A percentile compares a stretch with the other conserved stretches of the same genome.
These are phyloP conservation scores for Starmerella gropengiesseri DNA, from an alignment of 805 yeast genomes.

Conservation along the genomic window DNA sequence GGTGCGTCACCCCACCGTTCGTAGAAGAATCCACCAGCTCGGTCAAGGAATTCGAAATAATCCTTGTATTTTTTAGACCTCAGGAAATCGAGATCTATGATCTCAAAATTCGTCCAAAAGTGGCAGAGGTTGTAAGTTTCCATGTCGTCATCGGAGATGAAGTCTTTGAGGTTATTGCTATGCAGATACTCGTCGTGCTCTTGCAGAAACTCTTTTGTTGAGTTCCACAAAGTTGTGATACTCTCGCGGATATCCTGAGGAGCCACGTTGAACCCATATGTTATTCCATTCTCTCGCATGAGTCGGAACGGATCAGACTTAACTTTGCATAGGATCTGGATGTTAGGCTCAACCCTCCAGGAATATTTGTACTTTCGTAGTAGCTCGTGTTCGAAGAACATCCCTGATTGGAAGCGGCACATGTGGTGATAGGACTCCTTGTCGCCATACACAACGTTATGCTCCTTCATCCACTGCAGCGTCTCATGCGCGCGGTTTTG, in stretches of 20 bases:
- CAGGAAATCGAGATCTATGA: constrained; percentile 66
- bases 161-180: constrained; percentile 50
- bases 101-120: constrained; percentile 82
- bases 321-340: constrained; percentile 49
- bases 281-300: constrained; percentile 44
- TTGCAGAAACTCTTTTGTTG: constrained; percentile 38
- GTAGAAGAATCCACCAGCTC: constrained; percentile 83
- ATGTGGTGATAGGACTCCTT: constrained; percentile 58
- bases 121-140: constrained; percentile 71
- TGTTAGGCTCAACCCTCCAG: constrained; percentile 72
- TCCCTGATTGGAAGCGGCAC: constrained; percentile 75
- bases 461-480: constrained; percentile 36
- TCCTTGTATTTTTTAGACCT: constrained; percentile 56
- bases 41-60: constrained; percentile 65
- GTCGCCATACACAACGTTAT: constrained; percentile 46
- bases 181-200: constrained; percentile 42
- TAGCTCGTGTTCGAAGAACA: constrained; percentile 51
- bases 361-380: constrained; percentile 52
- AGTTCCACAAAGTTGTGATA: constrained; percentile 53
- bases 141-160: constrained; percentile 60
- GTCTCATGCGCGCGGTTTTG: constrained; percentile 38
- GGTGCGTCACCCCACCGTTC: constrained; percentile 97
- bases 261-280: constrained; percentile 58
- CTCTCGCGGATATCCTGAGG: constrained; percentile 53
- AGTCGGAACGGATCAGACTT: constrained; percentile 51